Evolutionary conservation across 768 basidiomycete genomes (phyloP).

Genomic region (Antrodiella citrinella): DNA sequence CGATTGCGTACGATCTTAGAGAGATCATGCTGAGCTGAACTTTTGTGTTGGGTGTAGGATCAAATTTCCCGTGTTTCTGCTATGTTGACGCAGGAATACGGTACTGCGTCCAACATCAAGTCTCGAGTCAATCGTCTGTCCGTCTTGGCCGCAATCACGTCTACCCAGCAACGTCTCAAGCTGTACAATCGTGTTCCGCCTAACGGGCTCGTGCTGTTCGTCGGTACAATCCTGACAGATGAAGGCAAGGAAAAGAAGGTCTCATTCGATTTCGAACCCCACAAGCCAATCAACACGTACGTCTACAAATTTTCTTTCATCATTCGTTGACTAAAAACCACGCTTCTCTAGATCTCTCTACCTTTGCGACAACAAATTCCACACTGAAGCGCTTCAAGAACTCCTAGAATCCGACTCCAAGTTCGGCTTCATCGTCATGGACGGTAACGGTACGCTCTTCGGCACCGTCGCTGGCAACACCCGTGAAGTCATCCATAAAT

Average conservation of each 20-base stretch:
- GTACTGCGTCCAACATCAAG: constrained; percentile 99
- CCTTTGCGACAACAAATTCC: constrained; percentile 99
- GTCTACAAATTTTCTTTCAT: constrained; percentile 19
- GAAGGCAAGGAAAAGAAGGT: constrained; percentile 99
- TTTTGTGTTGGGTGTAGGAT: constrained; percentile 36
- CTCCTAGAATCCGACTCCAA: constrained; percentile 94
- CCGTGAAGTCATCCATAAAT: constrained; percentile 95
- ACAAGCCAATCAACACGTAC: constrained; percentile 98
- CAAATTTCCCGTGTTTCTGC: constrained; percentile 92
- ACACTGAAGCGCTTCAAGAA: constrained; percentile 95
- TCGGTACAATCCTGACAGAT: constrained; percentile 95
- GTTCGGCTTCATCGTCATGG: constrained; percentile 99
- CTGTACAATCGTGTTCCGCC: constrained; percentile 94
- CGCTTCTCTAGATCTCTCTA: constrained; percentile 70
- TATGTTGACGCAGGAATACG: constrained; percentile 98
- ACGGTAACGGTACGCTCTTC: constrained; percentile 95
- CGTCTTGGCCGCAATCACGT: constrained; percentile 95
- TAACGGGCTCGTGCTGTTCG: constrained; percentile 95
- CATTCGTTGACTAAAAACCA: background rate
- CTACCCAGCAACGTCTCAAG: constrained; percentile 95
- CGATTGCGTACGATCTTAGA: constrained; percentile 2
- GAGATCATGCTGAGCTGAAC: constrained; percentile 12
- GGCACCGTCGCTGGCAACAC: constrained; percentile 96
- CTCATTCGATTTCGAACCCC: constrained; percentile 96
- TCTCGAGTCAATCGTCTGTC: constrained; percentile 97